These are phyloP conservation scores for Microascus cirrosus DNA, from an alignment of 2,329 filamentous ascomycete species.

Conservation along the genomic window DNA sequence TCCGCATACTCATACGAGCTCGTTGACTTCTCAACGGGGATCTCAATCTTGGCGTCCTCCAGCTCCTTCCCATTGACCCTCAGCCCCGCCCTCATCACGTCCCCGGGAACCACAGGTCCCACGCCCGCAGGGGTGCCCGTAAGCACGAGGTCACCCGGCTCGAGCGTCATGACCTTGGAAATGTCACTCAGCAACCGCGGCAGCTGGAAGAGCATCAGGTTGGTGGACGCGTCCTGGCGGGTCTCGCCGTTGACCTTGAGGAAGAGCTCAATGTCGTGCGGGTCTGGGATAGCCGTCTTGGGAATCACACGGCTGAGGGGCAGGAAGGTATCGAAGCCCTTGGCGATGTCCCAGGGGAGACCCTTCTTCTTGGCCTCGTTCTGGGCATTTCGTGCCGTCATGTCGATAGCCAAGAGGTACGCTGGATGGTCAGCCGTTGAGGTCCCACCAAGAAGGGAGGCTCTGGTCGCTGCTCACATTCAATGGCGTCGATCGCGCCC, in stretches of 20 bases:
- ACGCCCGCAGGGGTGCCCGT: slow-evolving; percentile 98
- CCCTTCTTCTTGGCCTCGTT: slow-evolving; percentile 96
- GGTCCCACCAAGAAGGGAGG: neutral
- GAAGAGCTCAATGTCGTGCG: slow-evolving; percentile 79
- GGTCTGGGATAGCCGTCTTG: slow-evolving; percentile 71
- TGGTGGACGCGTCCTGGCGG: slow-evolving; percentile 79
- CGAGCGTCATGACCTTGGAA: slow-evolving; percentile 85
- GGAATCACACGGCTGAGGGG: slow-evolving; percentile 74
- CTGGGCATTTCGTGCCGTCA: slow-evolving; percentile 93
- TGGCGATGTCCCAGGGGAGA: slow-evolving; percentile 89
- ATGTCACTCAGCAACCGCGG: slow-evolving; percentile 83
- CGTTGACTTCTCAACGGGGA: slow-evolving; percentile 68
- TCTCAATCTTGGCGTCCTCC: slow-evolving; percentile 74
- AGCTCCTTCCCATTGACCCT: slow-evolving; percentile 72
- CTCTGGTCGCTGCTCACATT: slow-evolving; percentile 38
- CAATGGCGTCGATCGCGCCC: slow-evolving; percentile 71
- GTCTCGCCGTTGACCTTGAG: slow-evolving; percentile 71
- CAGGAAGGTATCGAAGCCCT: slow-evolving; percentile 96
- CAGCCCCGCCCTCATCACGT: slow-evolving; percentile 77
- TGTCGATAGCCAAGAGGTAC: slow-evolving; percentile 88
- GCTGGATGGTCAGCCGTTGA: slow-evolving; percentile 31
- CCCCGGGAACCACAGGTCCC: slow-evolving; percentile 71
- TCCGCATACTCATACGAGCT: slow-evolving; percentile 68
- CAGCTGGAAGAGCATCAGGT: slow-evolving; percentile 87
- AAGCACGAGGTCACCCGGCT: slow-evolving; percentile 83